These are phyloP conservation scores for Aureobasidium leucospermi DNA, from an alignment of 2,329 filamentous ascomycete species.

Conservation along the genomic window DNA sequence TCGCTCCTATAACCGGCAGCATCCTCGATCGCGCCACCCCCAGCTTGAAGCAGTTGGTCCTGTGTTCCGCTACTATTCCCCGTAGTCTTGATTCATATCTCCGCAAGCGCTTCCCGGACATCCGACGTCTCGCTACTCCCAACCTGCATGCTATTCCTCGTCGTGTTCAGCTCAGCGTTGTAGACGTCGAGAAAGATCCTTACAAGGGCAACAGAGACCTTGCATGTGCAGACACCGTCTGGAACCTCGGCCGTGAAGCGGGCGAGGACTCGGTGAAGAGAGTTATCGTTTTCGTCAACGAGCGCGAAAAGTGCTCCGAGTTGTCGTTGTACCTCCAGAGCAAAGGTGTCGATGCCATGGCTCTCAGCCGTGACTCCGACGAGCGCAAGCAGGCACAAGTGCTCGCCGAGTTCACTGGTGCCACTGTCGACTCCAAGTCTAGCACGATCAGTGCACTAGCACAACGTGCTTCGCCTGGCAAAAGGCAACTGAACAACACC, in stretches of 20 bases:
- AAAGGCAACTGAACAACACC: constrained; percentile 60
- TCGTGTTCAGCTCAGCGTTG: constrained; percentile 84
- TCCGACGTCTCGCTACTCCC: constrained; percentile 81
- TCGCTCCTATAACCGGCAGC: constrained; percentile 71
- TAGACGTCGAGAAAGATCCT: constrained; percentile 86
- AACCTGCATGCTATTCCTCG: constrained; percentile 94
- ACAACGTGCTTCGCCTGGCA: not conserved
- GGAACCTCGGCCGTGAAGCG: constrained; percentile 78
- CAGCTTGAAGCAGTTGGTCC: constrained; percentile 75
- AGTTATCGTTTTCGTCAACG: constrained; percentile 93
- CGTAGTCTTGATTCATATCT: constrained; percentile 79
- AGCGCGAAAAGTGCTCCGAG: constrained; percentile 79
- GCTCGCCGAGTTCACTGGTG: constrained; percentile 64
- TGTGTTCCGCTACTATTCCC: constrained; percentile 95
- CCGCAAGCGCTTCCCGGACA: constrained; percentile 72
- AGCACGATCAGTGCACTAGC: not conserved
- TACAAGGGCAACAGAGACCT: constrained; percentile 89
- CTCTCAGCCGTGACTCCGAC: constrained; percentile 75
- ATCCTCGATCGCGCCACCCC: constrained; percentile 77
- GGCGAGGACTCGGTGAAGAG: constrained; percentile 60
- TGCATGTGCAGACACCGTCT: constrained; percentile 91
- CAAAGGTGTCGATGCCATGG: constrained; percentile 84
- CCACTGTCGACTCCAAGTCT: not conserved
- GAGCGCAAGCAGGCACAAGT: constrained; percentile 71
- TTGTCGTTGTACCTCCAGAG: constrained; percentile 69